These are phyloP conservation scores for Excoecaria cochinchinensis DNA, from an alignment of 345 rosid species.

Conservation along the genomic window DNA sequence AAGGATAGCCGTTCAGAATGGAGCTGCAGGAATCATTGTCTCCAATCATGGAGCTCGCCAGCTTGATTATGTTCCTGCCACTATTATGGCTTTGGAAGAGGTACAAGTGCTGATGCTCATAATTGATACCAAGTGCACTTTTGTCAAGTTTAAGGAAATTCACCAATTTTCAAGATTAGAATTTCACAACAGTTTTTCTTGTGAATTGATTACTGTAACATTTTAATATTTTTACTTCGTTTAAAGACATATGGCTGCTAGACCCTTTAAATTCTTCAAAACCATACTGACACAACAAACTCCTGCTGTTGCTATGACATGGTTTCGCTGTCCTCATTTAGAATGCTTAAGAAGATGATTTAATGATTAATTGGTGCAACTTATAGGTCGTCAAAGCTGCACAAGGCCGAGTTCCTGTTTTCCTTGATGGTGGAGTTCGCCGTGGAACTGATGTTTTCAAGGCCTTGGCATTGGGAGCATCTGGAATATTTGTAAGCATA, in stretches of 20 bases:
- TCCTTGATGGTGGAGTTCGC: constrained; percentile 93
- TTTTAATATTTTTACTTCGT: too few relatives aligned
- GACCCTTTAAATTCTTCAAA: neutral
- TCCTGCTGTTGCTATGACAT: too few relatives aligned
- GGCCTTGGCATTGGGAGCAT: constrained; percentile 94
- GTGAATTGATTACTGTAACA: too few relatives aligned
- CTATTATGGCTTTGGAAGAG: constrained; percentile 88
- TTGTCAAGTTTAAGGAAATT: neutral
- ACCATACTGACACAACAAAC: neutral
- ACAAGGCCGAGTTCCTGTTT: constrained; percentile 81
- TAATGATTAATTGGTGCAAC: constrained; percentile 9
- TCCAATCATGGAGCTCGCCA: constrained; percentile 98
- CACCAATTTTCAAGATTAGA: neutral
- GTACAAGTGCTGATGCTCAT: constrained; percentile 26
- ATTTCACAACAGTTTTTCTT: neutral
- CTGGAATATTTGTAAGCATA: constrained; percentile 84
- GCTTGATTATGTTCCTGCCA: constrained; percentile 87
- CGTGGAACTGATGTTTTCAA: constrained; percentile 99
- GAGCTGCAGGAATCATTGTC: constrained; percentile 90
- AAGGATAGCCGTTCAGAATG: constrained; percentile 58
- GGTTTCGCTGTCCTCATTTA: neutral
- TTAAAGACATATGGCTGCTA: neutral
- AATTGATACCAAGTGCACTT: neutral
- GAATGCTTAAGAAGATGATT: neutral
- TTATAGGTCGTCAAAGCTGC: constrained; percentile 83